Base-by-base conservation (phyloP, 1,284 basidiomycete genomes). In the Abortiporus biennis region DNA sequence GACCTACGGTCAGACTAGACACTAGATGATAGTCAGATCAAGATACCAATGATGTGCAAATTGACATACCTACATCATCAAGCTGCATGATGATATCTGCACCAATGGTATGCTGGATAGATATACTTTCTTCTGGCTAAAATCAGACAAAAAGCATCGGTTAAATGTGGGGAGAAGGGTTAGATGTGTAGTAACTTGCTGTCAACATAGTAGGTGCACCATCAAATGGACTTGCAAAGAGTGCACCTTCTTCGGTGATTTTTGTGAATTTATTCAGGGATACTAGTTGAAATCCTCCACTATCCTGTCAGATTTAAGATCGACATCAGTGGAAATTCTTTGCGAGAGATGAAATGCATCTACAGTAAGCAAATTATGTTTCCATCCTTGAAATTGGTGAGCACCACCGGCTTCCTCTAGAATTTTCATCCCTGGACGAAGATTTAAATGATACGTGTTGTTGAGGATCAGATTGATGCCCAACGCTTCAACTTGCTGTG, bases 11-110 rank as follows among this genome's bases (percentile, higher is more conserved):
- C 32, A 89, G 59, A 57, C 82, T 86, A 25, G 84, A 78, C 0
- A 90, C 86, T 88, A 45, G 24, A n/a, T 29, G 20, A 6, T 8
- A 27, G 30, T 16, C 41, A 23, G 3, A 13, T 12, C 15, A n/a
- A 19, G 5, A 19, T 19, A 2, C 11, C 8, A 11, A 11, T 17
- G 13, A 25, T 4, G 20, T 1, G 6, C 16, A 44, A 16, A 17
- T 16, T 29, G 24, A 65, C 80, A 60, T 53, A 85, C 86, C 89
- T 40, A 92, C 90, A 63, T 92, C 89, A 57, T 92, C 88, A 11
- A 92, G 69, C 56, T 92, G 88, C 89, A 92, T 92, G 50, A 92
- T 90, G 44, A 92, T 92, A 59, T 92, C 89, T 13, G 83, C 85
- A 3, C 89, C 88, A 35, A 92, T 91, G 3, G 81, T 71, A 54